Conservation (phyloP, 2,329 filamentous ascomycete genomes). For the Neofusicoccum sp. region DNA sequence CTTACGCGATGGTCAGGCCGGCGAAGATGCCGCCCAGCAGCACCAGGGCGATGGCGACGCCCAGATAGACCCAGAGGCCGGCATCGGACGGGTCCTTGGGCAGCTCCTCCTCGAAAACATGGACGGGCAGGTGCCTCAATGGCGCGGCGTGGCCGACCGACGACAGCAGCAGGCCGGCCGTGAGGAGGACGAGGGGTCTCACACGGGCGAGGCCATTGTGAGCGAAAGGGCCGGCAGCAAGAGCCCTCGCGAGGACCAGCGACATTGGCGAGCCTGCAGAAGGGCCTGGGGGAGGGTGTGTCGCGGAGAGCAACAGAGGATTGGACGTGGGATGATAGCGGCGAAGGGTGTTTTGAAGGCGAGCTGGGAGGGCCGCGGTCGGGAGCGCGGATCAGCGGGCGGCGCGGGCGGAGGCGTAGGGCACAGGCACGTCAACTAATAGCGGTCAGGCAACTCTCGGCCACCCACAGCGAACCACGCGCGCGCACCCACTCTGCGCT, state of each 20-base stretch:
- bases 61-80: slow-evolving; percentile 76
- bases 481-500: slow-evolving; percentile 6
- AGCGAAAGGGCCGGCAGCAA: slow-evolving; percentile 17
- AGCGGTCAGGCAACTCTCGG: not conserved
- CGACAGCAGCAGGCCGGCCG: slow-evolving; percentile 31
- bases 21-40: slow-evolving; percentile 90
- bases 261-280: slow-evolving; percentile 16
- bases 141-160: slow-evolving; percentile 36
- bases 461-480: slow-evolving; percentile 5
- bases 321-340: not conserved
- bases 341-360: slow-evolving; percentile 9
- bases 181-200: slow-evolving; percentile 26
- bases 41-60: slow-evolving; percentile 76
- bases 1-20: slow-evolving; percentile 82
- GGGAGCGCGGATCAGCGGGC: not conserved
- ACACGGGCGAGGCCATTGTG: slow-evolving; percentile 31
- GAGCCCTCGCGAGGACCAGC: slow-evolving; percentile 15
- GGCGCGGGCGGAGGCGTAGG: slow-evolving; percentile 2
- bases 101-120: slow-evolving; percentile 27
- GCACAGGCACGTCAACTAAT: not conserved
- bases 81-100: slow-evolving; percentile 52
- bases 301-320: slow-evolving; percentile 1
- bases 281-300: not conserved
- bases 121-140: slow-evolving; percentile 27
- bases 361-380: slow-evolving; percentile 3